Evolutionary conservation across 83 land plant genomes (phyloP).

Genomic region (Picea engelmannii): DNA sequence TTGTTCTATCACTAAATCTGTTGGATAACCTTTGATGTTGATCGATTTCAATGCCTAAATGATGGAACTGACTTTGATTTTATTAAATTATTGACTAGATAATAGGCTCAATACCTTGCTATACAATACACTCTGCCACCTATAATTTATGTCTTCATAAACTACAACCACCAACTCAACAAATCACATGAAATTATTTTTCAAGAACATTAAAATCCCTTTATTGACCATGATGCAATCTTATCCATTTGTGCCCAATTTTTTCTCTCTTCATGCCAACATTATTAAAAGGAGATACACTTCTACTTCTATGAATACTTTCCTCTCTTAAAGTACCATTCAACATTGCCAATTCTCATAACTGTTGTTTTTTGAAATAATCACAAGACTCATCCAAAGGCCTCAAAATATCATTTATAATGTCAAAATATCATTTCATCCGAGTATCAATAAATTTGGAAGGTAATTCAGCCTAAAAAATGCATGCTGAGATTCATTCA

Average conservation of each 20-base stretch:
- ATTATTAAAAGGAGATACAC: slow-evolving; percentile 84
- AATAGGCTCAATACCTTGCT: too few species aligned
- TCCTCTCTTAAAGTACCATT: slow-evolving; percentile 94
- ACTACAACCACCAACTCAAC: slow-evolving; percentile 15
- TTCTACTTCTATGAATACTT: slow-evolving; percentile 80
- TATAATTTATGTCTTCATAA: background rate
- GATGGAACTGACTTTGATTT: too few species aligned
- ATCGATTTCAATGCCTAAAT: too few species aligned
- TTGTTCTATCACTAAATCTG: too few species aligned
- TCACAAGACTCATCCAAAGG: slow-evolving; percentile 95
- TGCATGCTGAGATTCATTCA: slow-evolving; percentile 90
- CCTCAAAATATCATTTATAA: slow-evolving; percentile 73
- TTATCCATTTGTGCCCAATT: slow-evolving; percentile 57
- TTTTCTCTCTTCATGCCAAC: slow-evolving; percentile 89
- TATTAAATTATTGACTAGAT: too few species aligned
- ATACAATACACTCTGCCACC: too few species aligned
- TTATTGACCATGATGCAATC: slow-evolving; percentile 2
- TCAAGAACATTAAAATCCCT: background rate
- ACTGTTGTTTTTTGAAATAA: slow-evolving; percentile 85
- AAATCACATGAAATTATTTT: background rate
- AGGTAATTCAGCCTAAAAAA: slow-evolving; percentile 88
- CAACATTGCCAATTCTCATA: slow-evolving; percentile 87
- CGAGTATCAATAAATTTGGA: slow-evolving; percentile 69
- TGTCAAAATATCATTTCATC: slow-evolving; percentile 66
- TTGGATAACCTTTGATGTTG: too few species aligned